phyloP scores from a whole-genome alignment of 2,329 filamentous ascomycete genomes.

The Blumeria graminis region DNA sequence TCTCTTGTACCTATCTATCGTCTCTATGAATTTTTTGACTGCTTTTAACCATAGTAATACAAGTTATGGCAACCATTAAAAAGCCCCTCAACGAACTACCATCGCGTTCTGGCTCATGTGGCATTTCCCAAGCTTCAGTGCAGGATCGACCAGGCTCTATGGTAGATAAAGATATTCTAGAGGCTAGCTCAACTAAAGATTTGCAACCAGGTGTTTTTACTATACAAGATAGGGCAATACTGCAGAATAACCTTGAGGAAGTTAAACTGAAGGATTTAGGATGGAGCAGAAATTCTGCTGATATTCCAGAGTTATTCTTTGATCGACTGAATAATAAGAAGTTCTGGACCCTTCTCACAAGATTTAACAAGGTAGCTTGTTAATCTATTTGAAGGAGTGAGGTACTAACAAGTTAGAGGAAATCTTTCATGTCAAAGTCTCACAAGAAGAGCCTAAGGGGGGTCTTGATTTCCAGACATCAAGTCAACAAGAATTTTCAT shows the following conservation, averaged over 20 bases:
- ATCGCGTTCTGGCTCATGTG: too few relatives aligned
- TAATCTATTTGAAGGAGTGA: background rate
- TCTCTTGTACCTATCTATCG: too few relatives aligned
- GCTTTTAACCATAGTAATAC: too few relatives aligned
- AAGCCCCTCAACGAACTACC: too few relatives aligned
- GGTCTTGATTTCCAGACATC: constrained; percentile 59
- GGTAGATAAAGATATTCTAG: too few relatives aligned
- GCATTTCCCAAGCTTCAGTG: too few relatives aligned
- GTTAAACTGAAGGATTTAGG: constrained; percentile 30
- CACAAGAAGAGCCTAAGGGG: constrained; percentile 25
- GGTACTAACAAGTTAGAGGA: constrained; percentile 17
- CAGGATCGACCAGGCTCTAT: too few relatives aligned
- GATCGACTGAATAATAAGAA: constrained; percentile 38
- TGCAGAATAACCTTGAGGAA: background rate
- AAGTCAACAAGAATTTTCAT: constrained; percentile 63
- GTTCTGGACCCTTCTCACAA: constrained; percentile 24
- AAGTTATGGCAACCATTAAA: too few relatives aligned
- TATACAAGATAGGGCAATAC: too few relatives aligned
- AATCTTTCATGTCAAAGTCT: constrained; percentile 9
- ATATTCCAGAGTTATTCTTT: constrained; percentile 29
- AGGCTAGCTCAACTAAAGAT: too few relatives aligned
- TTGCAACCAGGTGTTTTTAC: too few relatives aligned
- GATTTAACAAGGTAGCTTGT: constrained; percentile 9
- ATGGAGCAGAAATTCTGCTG: constrained; percentile 27
- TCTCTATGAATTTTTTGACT: too few relatives aligned